Evolutionary conservation across 768 basidiomycete genomes (phyloP).

Genomic region (Boletus reticuloceps): DNA sequence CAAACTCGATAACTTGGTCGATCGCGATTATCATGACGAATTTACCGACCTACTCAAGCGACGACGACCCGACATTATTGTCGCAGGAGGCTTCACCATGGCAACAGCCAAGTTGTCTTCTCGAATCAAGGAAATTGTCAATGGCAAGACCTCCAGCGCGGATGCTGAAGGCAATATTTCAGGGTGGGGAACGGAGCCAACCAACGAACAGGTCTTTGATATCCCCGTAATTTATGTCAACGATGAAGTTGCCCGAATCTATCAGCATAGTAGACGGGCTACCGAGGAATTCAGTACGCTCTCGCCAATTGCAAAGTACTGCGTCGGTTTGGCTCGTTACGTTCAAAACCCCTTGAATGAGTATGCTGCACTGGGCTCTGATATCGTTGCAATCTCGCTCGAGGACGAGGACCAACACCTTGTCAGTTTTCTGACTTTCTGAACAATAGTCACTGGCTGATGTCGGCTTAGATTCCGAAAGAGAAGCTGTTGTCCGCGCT

Average conservation of each 20-base stretch:
- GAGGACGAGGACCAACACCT: conserved; percentile 85
- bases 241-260: conserved; percentile 92
- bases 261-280: conserved; percentile 87
- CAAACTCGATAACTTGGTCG: conserved; percentile 84
- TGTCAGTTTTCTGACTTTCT: conserved; percentile 41
- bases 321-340: conserved; percentile 90
- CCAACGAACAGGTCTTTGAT: conserved; percentile 45
- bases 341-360: conserved; percentile 93
- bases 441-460: conserved; percentile 3
- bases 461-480: conserved; percentile 61
- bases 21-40: conserved; percentile 63
- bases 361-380: conserved; percentile 83
- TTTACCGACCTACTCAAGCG: conserved; percentile 81
- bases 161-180: conserved; percentile 19
- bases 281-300: conserved; percentile 79
- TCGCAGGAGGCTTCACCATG: conserved; percentile 84
- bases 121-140: conserved; percentile 58
- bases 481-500: conserved; percentile 81
- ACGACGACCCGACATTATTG: conserved; percentile 84
- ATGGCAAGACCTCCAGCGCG: conserved; percentile 24
- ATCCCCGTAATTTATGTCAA: conserved; percentile 80
- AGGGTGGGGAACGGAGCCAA: conserved; percentile 29
- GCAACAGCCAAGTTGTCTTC: conserved; percentile 70
- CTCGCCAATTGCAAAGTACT: conserved; percentile 81
- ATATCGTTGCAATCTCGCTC: conserved; percentile 80